Evolutionary conservation across 106 monocot species (phyloP), one percentile per base, ranked within the genome.

Genomic region (Apostasia shenzhenica): DNA sequence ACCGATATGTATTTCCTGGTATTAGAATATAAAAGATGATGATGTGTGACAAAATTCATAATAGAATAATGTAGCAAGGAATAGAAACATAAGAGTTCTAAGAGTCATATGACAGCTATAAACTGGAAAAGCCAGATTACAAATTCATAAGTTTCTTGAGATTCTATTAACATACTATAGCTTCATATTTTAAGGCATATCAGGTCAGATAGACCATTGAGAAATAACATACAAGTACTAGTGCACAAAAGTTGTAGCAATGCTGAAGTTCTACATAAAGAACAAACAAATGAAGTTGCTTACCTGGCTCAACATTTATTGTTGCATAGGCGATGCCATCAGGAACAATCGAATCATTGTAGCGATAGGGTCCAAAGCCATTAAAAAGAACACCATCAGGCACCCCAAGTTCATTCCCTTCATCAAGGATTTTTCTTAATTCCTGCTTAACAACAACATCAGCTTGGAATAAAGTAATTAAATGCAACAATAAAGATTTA

Each of bases 271-370:
- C 26, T 48, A 49, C 37, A 26, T 48, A 37, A 9, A 65, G 48
- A 47, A 65, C 48, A 65, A 65, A 65, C 8, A 5, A 65, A 43
- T 7, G 43, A 65, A 61, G 14, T 3, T 46, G 12, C 49, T 76
- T 59, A 92, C 92, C 95, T 77, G 92, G 89, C 11, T 87, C 92
- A 59, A 99, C 92, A 78, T 92, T 99, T 74, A 99, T 81, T 66
- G 75, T 87, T 75, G 83, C 81, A 80, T 85, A 90, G 66, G 70
- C 68, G 61, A 92, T 77, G 45, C 87, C 86, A 68, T 58, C 83
- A 61, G 86, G 83, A 75, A 99, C 86, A 66, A 87, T 53, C 50
- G 97, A 87, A 54, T 87, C 78, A 77, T 90, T 85, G 75, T 87
- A 92, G 51, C 78, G 86, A 45, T 70, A 97, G 69, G 97, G 89